phyloP scores from a whole-genome alignment of 2,329 filamentous ascomycete species.

The Ustulina deusta region DNA sequence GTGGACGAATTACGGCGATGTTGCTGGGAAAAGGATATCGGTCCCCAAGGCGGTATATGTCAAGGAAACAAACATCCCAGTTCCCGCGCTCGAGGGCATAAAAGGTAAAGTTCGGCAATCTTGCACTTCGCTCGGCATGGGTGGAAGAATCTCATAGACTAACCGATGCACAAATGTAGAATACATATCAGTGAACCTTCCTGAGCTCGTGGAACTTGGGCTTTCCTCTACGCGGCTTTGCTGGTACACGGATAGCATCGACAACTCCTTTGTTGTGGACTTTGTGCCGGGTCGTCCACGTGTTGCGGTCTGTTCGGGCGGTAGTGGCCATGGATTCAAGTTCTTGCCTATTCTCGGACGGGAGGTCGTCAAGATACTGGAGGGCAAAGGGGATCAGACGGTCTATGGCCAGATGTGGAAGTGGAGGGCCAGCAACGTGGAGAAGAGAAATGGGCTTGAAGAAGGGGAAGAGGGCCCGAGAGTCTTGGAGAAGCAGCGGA shows the following conservation, averaged over 20 bases:
- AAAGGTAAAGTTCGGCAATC: conserved; percentile 38
- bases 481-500: conserved; percentile 46
- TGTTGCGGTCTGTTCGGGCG: conserved; percentile 70
- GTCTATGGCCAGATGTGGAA: conserved; percentile 49
- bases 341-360: conserved; percentile 50
- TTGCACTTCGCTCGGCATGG: background rate
- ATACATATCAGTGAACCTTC: conserved; percentile 52
- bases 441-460: conserved; percentile 46
- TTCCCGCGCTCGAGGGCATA: conserved; percentile 43
- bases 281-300: conserved; percentile 51
- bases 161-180: conserved; percentile 30
- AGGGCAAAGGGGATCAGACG: conserved; percentile 42
- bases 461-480: conserved; percentile 48
- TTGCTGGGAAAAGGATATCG: conserved; percentile 41
- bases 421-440: conserved; percentile 42
- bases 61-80: conserved; percentile 41
- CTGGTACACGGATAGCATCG: conserved; percentile 52
- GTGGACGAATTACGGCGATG: conserved; percentile 45
- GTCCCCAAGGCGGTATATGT: conserved; percentile 44
- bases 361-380: conserved; percentile 50
- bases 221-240: conserved; percentile 59
- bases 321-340: conserved; percentile 60
- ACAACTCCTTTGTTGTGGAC: conserved; percentile 58
- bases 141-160: background rate
- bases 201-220: conserved; percentile 54